Conservation (phyloP, 1,284 basidiomycete genomes). For the Heterobasidion annosum region DNA sequence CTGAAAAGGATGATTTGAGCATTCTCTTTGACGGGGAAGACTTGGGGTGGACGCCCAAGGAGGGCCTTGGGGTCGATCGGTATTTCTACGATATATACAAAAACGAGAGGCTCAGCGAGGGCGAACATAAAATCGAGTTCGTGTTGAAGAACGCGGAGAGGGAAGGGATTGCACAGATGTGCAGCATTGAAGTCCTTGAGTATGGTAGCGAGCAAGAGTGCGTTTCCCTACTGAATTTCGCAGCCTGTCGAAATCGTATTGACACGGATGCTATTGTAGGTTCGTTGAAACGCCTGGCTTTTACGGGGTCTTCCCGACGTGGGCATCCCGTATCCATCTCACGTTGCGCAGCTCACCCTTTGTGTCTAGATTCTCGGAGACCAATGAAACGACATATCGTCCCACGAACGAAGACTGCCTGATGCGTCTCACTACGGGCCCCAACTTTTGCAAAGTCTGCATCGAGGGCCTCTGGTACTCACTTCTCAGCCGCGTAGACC, state of each 20-base stretch:
- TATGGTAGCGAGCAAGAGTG: slow-evolving; percentile 62
- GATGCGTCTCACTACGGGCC: slow-evolving; percentile 67
- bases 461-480: slow-evolving; percentile 64
- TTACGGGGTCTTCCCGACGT: slow-evolving; percentile 74
- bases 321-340: slow-evolving; percentile 11
- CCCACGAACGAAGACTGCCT: slow-evolving; percentile 81
- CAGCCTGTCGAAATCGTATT: background rate
- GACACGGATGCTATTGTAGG: slow-evolving; percentile 26
- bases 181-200: slow-evolving; percentile 71
- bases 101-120: slow-evolving; percentile 29
- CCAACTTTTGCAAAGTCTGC: slow-evolving; percentile 73
- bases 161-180: slow-evolving; percentile 59
- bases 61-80: slow-evolving; percentile 52
- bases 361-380: slow-evolving; percentile 40
- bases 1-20: slow-evolving; percentile 40
- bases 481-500: slow-evolving; percentile 45
- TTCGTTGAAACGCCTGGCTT: slow-evolving; percentile 52
- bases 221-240: slow-evolving; percentile 14
- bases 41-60: slow-evolving; percentile 48
- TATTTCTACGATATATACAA: slow-evolving; percentile 63
- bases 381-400: slow-evolving; percentile 56
- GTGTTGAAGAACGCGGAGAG: slow-evolving; percentile 39
- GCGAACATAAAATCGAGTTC: slow-evolving; percentile 51
- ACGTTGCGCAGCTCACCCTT: background rate
- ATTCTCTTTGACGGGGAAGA: slow-evolving; percentile 56